Evolutionary conservation across 202 grass and related monocot species (phyloP), one percentile per base, ranked within the genome.

Genomic region (Zoysia matrella): DNA sequence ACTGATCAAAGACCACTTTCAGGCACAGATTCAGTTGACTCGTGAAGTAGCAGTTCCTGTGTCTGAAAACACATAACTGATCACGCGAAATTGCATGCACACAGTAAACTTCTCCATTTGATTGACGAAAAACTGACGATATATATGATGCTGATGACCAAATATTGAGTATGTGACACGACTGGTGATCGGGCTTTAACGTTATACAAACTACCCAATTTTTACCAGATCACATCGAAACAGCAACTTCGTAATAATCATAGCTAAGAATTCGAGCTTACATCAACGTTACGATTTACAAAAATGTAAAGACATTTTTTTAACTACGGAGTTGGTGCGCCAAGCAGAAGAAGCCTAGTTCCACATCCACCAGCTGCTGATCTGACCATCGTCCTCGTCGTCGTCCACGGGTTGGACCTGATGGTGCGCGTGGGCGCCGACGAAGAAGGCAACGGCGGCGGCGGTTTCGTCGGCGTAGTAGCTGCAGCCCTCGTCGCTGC

Each of bases 401-500:
- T 84, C 84, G 70, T 85, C 84, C 10, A 74, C 75, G 72, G 74
- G 66, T 68, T 80, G 90, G 67, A 30, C 22, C 22, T 30, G 22
- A 30, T 75, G 74, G 49, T 82, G 62, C 54, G 75, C 64, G 51
- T 90, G 83, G 40, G 64, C 57, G 50, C 80, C 78, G 14, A 85
- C 75, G 15, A 86, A 82, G 18, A 92, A 69, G 30, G 68, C 85
- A 10, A 54, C 72, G 22, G 76, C 77, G 47, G 79, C 85, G 7
- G 60, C 76, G 36, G 78, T 60, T 11, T 81, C 81, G 48, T 71
- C 86, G 8, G 80, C 39, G 71, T 95, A 90, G 88, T 99, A 99
- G 86, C 84, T 99, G 87, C 96, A 99, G 0, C 93, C 96, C 87
- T 96, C 96, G 64, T 99, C 93, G 69, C 96, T 99, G 88, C 78